Base-by-base conservation (phyloP, 129 eudicot species). In the Centella asiatica region DNA sequence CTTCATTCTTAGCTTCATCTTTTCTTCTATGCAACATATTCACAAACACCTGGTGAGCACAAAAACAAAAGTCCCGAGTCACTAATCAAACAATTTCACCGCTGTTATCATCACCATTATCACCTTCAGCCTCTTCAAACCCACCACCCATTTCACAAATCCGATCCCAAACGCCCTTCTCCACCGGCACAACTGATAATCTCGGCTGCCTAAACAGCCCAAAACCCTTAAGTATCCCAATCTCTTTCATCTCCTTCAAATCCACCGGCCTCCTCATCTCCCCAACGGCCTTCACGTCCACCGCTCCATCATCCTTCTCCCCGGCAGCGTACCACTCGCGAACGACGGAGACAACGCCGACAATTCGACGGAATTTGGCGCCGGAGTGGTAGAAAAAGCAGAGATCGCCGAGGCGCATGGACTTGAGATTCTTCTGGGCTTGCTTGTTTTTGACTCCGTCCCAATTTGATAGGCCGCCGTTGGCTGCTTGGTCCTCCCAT, bases 371-470 rank as follows among this genome's bases (percentile, higher is more conserved):
- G 48, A 69, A 55, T 26, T 78, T 87, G 34, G 81, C 19, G 2
- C 99, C 96, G 14, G 96, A 92, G 50, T 92, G 96, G 77, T 92
- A 92, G 85, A 92, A 92, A 74, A 92, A 87, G 48, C 96, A 92
- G 56, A 81, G 79, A 64, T 87, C 95, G 6, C 81, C 74, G 0
- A 65, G 42, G 7, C 59, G 66, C 76, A 75, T 68, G 48, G 95
- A 70, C 67, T 84, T 87, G 60, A 87, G 72, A 20, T 87, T 20
- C 40, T 84, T 82, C 29, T 79, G 83, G 22, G 99, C 99, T 76
- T 82, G 96, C 70, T 82, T 87, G 90, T 87, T 92, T 70, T 87
- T 92, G 50, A 92, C 96, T 15, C 98, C 98, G 78, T 92, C 98
- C 96, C 98, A 92, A 26, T 82, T 87, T 15, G 96, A 82, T 18